phyloP scores from a whole-genome alignment of 352 stramenopile species.

The Phytophthora podocarpi region DNA sequence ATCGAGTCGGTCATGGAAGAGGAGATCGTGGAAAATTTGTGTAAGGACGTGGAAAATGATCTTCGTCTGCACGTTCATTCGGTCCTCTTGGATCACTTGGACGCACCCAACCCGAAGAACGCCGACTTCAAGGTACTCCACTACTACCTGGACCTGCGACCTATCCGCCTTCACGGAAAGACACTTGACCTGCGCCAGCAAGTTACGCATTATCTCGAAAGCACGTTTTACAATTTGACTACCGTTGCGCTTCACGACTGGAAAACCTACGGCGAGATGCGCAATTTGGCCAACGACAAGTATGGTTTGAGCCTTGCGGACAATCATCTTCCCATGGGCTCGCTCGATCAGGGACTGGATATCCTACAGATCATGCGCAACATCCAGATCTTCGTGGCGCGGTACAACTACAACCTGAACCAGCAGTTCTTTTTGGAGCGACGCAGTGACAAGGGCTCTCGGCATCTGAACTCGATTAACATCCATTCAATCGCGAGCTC shows the following conservation, averaged over 20 bases:
- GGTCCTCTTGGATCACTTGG: conserved; percentile 86
- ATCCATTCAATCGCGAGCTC: conserved; percentile 92
- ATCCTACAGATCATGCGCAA: conserved; percentile 97
- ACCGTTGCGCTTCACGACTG: conserved; percentile 95
- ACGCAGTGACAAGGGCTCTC: conserved; percentile 89
- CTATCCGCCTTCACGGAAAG: conserved; percentile 90
- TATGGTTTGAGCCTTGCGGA: conserved; percentile 92
- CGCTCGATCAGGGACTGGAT: conserved; percentile 91
- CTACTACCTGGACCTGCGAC: conserved; percentile 86
- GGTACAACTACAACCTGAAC: conserved; percentile 96
- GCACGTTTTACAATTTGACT: conserved; percentile 95
- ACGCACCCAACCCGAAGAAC: conserved; percentile 86
- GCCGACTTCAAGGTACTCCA: conserved; percentile 84
- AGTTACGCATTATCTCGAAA: conserved; percentile 94
- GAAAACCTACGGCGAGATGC: conserved; percentile 95
- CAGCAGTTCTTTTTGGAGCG: conserved; percentile 96
- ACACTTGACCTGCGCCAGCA: conserved; percentile 83
- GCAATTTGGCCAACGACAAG: conserved; percentile 92
- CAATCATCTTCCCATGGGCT: conserved; percentile 94
- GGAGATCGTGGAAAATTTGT: conserved; percentile 90
- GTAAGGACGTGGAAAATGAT: conserved; percentile 94
- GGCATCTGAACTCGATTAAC: conserved; percentile 94
- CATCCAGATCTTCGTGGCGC: conserved; percentile 91
- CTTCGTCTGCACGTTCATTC: conserved; percentile 91
- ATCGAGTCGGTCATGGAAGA: conserved; percentile 86